Evolutionary conservation across 495 filamentous ascomycete genomes (phyloP), one percentile per base, ranked within the genome.

Genomic region (Tuber melanosporum): DNA sequence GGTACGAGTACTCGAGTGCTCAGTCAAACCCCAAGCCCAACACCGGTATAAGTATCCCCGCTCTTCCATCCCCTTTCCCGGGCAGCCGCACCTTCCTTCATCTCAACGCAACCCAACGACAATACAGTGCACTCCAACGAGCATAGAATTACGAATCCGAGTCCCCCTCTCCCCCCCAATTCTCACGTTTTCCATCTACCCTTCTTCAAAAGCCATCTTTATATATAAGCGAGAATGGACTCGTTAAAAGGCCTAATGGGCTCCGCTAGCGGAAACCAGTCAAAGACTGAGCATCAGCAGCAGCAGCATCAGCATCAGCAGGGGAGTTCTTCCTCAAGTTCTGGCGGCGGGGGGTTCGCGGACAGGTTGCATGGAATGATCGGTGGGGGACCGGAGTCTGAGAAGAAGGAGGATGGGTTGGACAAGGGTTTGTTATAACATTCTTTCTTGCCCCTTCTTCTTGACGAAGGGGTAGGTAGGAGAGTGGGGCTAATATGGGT

Each of bases 351-450:
- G 44, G 85, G 87, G 44, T 80, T 89, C 75, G 83, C 83, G 22
- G 84, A 90, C 81, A 90, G 90, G 83, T 70, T 92, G 45, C 89
- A 93, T 83, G 78, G 84, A 47, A 85, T 88, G 73, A 87, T 89
- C 22, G 91, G 91, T 52, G 91, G 91, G 71, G 91, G 91, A 43
- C 85, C 84, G 72, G 86, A 90, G 84, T 87, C 89, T 82, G 91
- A 93, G 88, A 88, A 92, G 87, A 90, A 91, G 46, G 91, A 92
- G 81, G 91, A 93, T 83, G 80, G 81, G 1, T 86, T 92, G 71
- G 91, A 92, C 82, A 92, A 92, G 83, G 90, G 89, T 89, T 82
- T 52, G 75, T 76, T 22, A 26, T 71, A n/a, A 8, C 39, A 41
- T 3, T 41, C 39, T 41, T 66, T 80, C 36, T 44, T 22, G 44